Evolutionary conservation across 2,329 filamentous ascomycete species (phyloP).

Genomic region (Helicocarpus griseus): DNA sequence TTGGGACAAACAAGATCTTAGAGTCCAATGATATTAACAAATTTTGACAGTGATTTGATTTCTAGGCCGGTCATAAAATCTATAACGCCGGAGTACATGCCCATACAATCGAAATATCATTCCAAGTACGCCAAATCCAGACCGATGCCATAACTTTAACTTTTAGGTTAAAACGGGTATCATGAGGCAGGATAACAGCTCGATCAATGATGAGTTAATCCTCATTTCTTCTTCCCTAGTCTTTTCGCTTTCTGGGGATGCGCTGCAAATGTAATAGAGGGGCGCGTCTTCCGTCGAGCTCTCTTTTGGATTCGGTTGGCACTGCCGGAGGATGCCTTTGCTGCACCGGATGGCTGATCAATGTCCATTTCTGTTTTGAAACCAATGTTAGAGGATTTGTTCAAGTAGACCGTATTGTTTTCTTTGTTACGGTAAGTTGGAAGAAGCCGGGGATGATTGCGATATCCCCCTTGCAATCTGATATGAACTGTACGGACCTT

Average conservation of each 20-base stretch:
- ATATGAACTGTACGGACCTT: slow-evolving; percentile 8
- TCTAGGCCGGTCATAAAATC: not conserved
- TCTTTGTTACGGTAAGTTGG: not conserved
- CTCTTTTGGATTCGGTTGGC: slow-evolving; percentile 31
- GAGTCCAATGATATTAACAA: no score
- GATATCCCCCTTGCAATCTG: not conserved
- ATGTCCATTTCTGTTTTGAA: slow-evolving; percentile 32
- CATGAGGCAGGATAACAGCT: not conserved
- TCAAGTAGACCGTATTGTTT: no score
- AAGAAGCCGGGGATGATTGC: not conserved
- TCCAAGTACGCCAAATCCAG: not conserved
- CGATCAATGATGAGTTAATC: not conserved
- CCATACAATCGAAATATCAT: not conserved
- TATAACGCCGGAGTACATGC: not conserved
- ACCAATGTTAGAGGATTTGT: slow-evolving; percentile 1
- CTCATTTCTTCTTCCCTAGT: slow-evolving; percentile 24
- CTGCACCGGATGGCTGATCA: slow-evolving; percentile 19
- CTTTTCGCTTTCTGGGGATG: slow-evolving; percentile 24
- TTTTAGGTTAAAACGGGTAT: not conserved
- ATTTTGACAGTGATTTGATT: not conserved
- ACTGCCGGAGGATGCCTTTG: slow-evolving; percentile 19
- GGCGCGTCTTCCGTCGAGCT: slow-evolving; percentile 26
- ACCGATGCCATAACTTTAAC: not conserved
- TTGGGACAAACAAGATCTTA: no score
- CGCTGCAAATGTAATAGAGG: slow-evolving; percentile 31